These are phyloP conservation scores for Cladorrhinum sp. DNA, from an alignment of 2,329 filamentous ascomycete species.

Conservation along the genomic window DNA sequence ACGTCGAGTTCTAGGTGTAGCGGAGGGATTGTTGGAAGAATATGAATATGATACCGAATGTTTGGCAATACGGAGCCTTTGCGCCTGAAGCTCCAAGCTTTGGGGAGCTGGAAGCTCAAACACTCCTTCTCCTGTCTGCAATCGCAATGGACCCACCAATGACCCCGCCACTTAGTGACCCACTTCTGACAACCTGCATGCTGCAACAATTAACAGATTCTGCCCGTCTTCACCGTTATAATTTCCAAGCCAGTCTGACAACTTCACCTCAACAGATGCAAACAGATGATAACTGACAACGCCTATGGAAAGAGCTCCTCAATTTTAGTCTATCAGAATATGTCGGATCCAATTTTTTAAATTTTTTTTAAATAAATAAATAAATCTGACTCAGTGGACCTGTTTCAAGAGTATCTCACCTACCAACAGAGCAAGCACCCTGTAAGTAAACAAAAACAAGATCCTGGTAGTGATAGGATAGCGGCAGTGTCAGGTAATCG, in stretches of 20 bases:
- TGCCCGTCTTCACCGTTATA: slow-evolving; percentile 36
- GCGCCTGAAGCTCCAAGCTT: background rate
- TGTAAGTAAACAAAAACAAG: too few species aligned
- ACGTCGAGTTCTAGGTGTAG: background rate
- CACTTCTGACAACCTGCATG: background rate
- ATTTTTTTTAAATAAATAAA: too few species aligned
- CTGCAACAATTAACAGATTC: slow-evolving; percentile 18
- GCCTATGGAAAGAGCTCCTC: background rate
- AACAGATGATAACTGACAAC: background rate
- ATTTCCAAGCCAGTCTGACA: slow-evolving; percentile 28
- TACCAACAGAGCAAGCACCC: too few species aligned
- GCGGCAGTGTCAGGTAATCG: too few species aligned
- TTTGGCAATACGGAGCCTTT: background rate
- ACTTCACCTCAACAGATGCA: background rate
- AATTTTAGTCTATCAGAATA: too few species aligned
- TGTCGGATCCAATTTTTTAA: too few species aligned
- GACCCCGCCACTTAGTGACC: background rate
- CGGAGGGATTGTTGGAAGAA: background rate
- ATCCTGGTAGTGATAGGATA: too few species aligned
- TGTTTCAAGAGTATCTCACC: too few species aligned
- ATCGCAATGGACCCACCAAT: background rate
- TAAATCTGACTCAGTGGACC: too few species aligned
- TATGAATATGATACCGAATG: background rate
- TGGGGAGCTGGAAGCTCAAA: background rate
- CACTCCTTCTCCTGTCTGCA: background rate